phyloP scores from a whole-genome alignment of 2,329 filamentous ascomycete species.

The Colletotrichum cuscutae region DNA sequence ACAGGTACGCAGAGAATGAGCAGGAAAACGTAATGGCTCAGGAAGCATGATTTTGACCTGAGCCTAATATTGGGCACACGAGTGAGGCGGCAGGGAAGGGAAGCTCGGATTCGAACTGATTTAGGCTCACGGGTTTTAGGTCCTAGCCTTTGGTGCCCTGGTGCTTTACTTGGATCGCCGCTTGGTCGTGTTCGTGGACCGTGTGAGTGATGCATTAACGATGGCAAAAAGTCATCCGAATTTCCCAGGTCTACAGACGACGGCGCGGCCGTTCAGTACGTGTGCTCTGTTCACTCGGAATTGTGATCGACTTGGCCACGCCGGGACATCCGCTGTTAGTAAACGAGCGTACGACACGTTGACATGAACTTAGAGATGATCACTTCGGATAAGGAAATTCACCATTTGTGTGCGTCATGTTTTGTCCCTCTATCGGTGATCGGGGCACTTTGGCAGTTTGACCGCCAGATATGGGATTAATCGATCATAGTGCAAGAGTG shows the following conservation, averaged over 20 bases:
- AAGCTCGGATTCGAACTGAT: conserved; percentile 5
- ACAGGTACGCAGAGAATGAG: not conserved
- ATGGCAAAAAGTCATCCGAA: not conserved
- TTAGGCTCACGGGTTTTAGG: not conserved
- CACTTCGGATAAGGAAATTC: not conserved
- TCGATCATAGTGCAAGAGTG: not conserved
- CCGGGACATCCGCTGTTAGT: not conserved
- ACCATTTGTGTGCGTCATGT: not conserved
- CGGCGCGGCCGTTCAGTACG: not conserved
- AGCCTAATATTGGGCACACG: not conserved
- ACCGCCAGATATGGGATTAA: not conserved
- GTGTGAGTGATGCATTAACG: not conserved
- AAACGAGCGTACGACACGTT: not conserved
- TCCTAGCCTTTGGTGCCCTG: not conserved
- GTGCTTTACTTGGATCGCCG: not conserved
- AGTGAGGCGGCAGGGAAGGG: not conserved
- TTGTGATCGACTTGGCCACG: not conserved
- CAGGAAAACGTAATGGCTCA: conserved; percentile 21
- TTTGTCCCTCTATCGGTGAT: conserved; percentile 3
- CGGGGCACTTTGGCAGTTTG: not conserved
- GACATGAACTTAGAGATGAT: not conserved
- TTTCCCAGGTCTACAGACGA: not conserved
- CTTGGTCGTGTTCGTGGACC: conserved; percentile 2
- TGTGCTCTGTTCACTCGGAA: not conserved
- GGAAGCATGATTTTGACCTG: not conserved